Percentiles rank a stretch among this genome's conserved stretches.
Evolutionary conservation across 2,329 filamentous ascomycete species (phyloP).

Genomic region (Blastomyces silverae): DNA sequence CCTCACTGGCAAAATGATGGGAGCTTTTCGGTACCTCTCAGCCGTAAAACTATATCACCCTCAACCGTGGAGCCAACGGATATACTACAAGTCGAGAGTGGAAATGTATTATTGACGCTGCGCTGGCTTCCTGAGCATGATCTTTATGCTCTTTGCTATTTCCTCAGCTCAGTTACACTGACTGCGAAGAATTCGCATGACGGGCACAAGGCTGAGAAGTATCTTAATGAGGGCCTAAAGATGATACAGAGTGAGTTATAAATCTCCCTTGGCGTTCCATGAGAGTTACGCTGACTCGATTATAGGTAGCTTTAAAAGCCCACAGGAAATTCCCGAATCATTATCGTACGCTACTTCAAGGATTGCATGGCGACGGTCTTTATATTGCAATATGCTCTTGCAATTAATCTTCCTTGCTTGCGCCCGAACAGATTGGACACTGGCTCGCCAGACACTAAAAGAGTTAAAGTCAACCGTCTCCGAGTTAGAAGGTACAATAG

Average conservation of each 20-base stretch:
- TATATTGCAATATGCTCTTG: conserved; percentile 64
- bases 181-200: conserved; percentile 51
- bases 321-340: conserved; percentile 45
- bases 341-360: conserved; percentile 54
- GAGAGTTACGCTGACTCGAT: conserved; percentile 19
- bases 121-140: conserved; percentile 56
- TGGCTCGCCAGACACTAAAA: conserved; percentile 53
- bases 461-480: conserved; percentile 46
- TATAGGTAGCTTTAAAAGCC: conserved; percentile 33
- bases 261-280: conserved; percentile 17
- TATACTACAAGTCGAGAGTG: conserved; percentile 39
- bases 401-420: conserved; percentile 64
- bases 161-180: conserved; percentile 52
- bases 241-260: conserved; percentile 40
- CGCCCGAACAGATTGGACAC: conserved; percentile 62
- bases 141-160: conserved; percentile 54
- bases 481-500: conserved; percentile 38
- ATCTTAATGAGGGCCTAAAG: conserved; percentile 52
- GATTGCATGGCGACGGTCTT: conserved; percentile 57
- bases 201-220: conserved; percentile 50
- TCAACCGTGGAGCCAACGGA: conserved; percentile 38
- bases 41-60: conserved; percentile 31
- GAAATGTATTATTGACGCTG: conserved; percentile 47
- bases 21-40: conserved; percentile 44
- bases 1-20: conserved; percentile 43